Evolutionary conservation across 306 rosid genomes (phyloP).

Genomic region (Macrotyloma uniflorum): DNA sequence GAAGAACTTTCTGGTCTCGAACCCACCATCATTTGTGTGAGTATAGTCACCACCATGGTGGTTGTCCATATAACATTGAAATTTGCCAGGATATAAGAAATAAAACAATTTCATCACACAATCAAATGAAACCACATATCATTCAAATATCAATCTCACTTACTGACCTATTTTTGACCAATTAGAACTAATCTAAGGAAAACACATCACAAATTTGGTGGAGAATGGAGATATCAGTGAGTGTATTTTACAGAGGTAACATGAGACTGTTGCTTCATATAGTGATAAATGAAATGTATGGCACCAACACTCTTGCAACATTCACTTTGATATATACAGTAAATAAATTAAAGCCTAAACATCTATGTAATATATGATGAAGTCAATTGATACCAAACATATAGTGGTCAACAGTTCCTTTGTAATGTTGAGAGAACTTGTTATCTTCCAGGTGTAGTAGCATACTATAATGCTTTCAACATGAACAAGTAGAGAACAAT

Average conservation of each 20-base stretch:
- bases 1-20: slow-evolving; percentile 82
- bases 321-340: background rate
- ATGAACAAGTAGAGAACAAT: slow-evolving; percentile 84
- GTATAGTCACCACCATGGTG: slow-evolving; percentile 50
- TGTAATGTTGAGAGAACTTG: slow-evolving; percentile 59
- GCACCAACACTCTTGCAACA: background rate
- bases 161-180: background rate
- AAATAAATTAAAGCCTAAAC: slow-evolving; percentile 1
- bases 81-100: slow-evolving; percentile 40
- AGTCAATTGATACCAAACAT: slow-evolving; percentile 64
- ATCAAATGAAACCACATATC: slow-evolving; percentile 2
- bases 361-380: background rate
- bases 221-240: background rate
- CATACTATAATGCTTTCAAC: slow-evolving; percentile 93
- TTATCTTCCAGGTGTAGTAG: slow-evolving; percentile 80
- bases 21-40: slow-evolving; percentile 61
- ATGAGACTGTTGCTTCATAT: background rate
- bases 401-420: slow-evolving; percentile 79
- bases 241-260: background rate
- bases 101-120: slow-evolving; percentile 32
- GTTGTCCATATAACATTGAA: slow-evolving; percentile 72
- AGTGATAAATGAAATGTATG: background rate
- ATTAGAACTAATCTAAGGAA: slow-evolving; percentile 20
- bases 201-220: background rate
- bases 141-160: background rate